Conservation (phyloP, 192 early-diverging fungal species). For the Linnemannia zychae region DNA sequence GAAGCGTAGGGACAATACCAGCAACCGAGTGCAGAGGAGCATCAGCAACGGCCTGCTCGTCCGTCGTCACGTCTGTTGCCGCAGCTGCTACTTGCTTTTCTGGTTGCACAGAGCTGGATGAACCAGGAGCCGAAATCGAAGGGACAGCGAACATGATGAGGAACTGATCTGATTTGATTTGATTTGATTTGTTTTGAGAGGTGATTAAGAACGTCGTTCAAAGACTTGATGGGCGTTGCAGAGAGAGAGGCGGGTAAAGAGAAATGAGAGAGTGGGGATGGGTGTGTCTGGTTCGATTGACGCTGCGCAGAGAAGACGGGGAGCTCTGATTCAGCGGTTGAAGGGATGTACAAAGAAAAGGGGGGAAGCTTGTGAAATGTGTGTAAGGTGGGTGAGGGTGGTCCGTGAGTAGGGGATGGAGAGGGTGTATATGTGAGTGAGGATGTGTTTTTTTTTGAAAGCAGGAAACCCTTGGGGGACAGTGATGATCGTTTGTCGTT, state of each 20-base stretch:
- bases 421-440: background rate
- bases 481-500: constrained; percentile 12
- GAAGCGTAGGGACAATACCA: constrained; percentile 71
- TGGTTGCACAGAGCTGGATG: constrained; percentile 27
- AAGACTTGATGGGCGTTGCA: background rate
- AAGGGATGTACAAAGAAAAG: background rate
- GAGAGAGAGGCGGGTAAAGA: background rate
- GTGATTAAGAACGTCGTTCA: background rate
- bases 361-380: background rate
- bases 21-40: constrained; percentile 59
- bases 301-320: constrained; percentile 14
- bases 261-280: background rate
- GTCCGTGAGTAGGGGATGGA: background rate
- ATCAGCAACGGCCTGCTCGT: constrained; percentile 49
- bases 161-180: background rate
- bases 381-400: background rate
- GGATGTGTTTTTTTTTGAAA: background rate
- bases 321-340: no score
- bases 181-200: background rate
- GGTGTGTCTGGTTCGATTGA: background rate
- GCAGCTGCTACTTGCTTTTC: constrained; percentile 34
- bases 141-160: constrained; percentile 55
- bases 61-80: constrained; percentile 34
- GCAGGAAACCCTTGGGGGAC: constrained; percentile 9
- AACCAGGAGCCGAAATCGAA: constrained; percentile 35